A percentile compares a stretch with the other conserved stretches of the same genome.
Evolutionary conservation across 257 asterid species (phyloP).

Genomic region (Catharanthus roseus): DNA sequence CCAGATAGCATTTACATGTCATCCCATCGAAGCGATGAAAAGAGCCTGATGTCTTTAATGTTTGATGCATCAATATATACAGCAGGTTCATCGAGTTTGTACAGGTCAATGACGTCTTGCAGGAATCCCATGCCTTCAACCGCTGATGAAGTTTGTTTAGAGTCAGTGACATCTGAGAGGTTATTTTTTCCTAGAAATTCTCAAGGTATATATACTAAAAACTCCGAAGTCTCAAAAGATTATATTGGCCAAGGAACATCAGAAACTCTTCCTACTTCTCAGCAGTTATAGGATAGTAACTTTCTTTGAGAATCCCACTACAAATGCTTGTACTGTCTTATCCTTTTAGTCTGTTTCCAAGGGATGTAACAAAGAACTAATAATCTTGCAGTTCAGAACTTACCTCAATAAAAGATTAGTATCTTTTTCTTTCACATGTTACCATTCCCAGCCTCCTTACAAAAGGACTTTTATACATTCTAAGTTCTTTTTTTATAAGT

Average conservation of each 20-base stretch:
- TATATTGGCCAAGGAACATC: conserved; percentile 11
- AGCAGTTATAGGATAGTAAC: conserved; percentile 6
- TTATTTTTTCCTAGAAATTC: conserved; percentile 25
- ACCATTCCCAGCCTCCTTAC: no score
- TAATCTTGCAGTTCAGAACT: not conserved
- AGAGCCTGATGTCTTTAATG: conserved; percentile 13
- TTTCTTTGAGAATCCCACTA: not conserved
- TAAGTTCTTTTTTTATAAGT: no score
- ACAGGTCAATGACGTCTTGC: conserved; percentile 8
- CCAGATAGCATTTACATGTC: conserved; percentile 13
- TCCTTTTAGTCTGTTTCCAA: not conserved
- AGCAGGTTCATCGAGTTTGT: conserved; percentile 7
- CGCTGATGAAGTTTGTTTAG: conserved; percentile 12
- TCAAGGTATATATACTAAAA: conserved; percentile 18
- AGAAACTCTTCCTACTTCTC: conserved; percentile 10
- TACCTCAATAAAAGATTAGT: not conserved
- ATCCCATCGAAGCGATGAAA: conserved; percentile 10
- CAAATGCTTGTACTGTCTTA: not conserved
- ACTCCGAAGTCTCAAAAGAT: conserved; percentile 10
- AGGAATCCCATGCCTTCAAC: conserved; percentile 10
- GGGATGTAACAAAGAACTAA: not conserved
- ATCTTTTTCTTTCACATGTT: not conserved
- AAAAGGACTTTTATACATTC: no score
- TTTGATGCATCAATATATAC: conserved; percentile 2
- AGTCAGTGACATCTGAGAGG: conserved; percentile 19